Evolutionary conservation across 805 yeast genomes (phyloP).

Genomic region (Saccharomycopsis lassenensis): DNA sequence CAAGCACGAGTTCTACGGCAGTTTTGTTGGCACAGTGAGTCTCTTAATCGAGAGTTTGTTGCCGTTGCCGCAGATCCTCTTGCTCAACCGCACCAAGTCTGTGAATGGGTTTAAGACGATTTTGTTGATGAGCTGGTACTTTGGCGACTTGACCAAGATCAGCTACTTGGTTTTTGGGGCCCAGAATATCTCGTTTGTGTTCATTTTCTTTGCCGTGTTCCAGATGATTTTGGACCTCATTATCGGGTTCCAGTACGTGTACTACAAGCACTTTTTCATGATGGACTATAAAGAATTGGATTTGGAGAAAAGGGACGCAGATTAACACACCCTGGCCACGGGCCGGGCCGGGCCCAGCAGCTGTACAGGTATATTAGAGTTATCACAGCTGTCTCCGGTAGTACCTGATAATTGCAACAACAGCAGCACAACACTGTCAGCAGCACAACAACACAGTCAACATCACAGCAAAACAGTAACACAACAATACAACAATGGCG

Average conservation of each 20-base stretch:
- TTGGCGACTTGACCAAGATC: constrained; percentile 77
- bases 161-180: constrained; percentile 70
- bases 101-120: constrained; percentile 73
- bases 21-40: constrained; percentile 47
- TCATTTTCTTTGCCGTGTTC: constrained; percentile 60
- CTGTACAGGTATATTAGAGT: no score
- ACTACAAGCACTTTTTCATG: constrained; percentile 37
- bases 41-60: constrained; percentile 61
- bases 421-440: no score
- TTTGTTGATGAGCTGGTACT: constrained; percentile 71
- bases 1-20: constrained; percentile 31
- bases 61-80: constrained; percentile 70
- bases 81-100: constrained; percentile 52
- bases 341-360: no score
- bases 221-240: constrained; percentile 68
- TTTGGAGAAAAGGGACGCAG: constrained; percentile 5
- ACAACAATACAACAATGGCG: no score
- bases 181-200: constrained; percentile 50
- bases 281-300: constrained; percentile 7
- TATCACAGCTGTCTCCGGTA: no score
- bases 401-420: no score
- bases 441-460: no score
- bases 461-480: no score
- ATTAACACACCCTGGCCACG: no score
- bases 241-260: constrained; percentile 62